These are phyloP conservation scores for Excoecaria agallocha DNA, from an alignment of 345 rosid genomes.

Conservation along the genomic window DNA sequence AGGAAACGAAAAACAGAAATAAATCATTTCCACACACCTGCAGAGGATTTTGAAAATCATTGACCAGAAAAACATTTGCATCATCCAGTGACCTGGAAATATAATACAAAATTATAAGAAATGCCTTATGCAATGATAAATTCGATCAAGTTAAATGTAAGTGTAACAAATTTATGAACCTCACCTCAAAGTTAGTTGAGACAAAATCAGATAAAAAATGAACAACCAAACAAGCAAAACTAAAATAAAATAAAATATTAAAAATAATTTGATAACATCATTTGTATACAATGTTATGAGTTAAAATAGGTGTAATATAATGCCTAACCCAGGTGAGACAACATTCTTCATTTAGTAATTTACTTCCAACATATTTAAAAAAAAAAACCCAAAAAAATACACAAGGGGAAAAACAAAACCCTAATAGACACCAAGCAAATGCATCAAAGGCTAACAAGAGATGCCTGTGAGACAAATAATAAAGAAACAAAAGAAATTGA, in stretches of 20 bases:
- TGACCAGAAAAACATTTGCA: slow-evolving; percentile 84
- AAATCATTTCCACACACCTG: slow-evolving; percentile 51
- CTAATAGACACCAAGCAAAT: not conserved
- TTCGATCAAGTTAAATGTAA: slow-evolving; percentile 11
- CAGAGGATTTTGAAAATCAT: slow-evolving; percentile 80
- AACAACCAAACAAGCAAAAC: not conserved
- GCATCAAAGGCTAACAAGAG: not conserved
- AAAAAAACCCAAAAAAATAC: too few relatives aligned
- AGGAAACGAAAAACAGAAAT: not conserved
- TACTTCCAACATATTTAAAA: not conserved
- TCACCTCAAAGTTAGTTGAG: not conserved
- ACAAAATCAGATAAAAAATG: not conserved
- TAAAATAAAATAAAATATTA: not conserved
- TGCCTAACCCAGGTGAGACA: not conserved
- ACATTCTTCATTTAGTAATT: slow-evolving; percentile 7
- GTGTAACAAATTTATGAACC: slow-evolving; percentile 1
- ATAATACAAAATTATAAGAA: slow-evolving; percentile 16
- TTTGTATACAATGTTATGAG: not conserved
- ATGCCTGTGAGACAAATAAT: not conserved
- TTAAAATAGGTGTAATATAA: not conserved
- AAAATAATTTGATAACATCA: not conserved
- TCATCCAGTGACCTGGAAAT: slow-evolving; percentile 82
- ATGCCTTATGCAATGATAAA: slow-evolving; percentile 5
- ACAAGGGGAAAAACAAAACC: too few relatives aligned
- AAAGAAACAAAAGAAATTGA: not conserved